phyloP scores from a whole-genome alignment of 1,284 basidiomycete species.

The Puccinia coronata region DNA sequence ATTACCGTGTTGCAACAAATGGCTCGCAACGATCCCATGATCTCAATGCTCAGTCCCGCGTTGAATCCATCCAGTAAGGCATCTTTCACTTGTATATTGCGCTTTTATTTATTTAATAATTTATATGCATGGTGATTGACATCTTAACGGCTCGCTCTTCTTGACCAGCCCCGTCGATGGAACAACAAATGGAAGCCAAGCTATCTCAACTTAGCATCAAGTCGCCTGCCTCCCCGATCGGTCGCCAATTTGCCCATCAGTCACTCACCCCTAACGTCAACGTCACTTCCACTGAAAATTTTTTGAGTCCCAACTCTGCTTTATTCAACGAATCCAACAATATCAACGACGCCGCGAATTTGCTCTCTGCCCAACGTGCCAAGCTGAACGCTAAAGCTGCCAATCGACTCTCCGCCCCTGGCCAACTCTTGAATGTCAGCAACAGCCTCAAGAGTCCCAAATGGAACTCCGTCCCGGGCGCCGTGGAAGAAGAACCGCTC shows the following conservation, averaged over 20 bases:
- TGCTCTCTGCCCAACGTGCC: conserved; percentile 82
- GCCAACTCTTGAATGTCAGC: conserved; percentile 66
- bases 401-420: conserved; percentile 89
- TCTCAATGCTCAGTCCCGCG: conserved; percentile 87
- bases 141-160: too few species aligned
- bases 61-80: conserved; percentile 60
- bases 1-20: conserved; percentile 98
- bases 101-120: too few species aligned
- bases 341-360: conserved; percentile 69
- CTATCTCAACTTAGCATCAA: conserved; percentile 67
- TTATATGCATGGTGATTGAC: background rate
- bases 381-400: conserved; percentile 83
- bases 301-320: conserved; percentile 62
- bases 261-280: conserved; percentile 66
- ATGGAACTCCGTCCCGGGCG: conserved; percentile 58
- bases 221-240: conserved; percentile 74
- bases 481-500: conserved; percentile 55
- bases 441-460: conserved; percentile 53
- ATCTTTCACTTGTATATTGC: too few species aligned
- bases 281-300: conserved; percentile 53
- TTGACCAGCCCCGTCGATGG: conserved; percentile 71
- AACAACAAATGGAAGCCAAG: conserved; percentile 95
- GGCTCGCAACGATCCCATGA: conserved; percentile 96
- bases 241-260: conserved; percentile 67
- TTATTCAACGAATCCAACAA: conserved; percentile 51